Conservation (phyloP, 805 yeast species). For the Brettanomyces bruxellensis region DNA sequence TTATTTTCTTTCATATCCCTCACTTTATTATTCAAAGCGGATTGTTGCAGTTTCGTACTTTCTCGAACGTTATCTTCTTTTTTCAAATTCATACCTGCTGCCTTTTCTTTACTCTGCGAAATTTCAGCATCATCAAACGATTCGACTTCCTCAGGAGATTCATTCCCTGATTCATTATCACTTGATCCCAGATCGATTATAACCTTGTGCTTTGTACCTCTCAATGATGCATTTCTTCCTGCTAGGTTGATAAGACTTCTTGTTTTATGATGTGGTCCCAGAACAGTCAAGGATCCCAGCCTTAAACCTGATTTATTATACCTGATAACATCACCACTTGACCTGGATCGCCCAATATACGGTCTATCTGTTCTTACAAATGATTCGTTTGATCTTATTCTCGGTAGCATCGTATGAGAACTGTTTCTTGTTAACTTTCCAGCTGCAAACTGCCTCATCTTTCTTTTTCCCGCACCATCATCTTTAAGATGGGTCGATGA, state of each 20-base stretch:
- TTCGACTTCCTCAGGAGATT: constrained; percentile 32
- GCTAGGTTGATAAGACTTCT: constrained; percentile 21
- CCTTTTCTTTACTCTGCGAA: too few species aligned
- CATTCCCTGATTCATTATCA: constrained; percentile 7
- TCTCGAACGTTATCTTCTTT: too few species aligned
- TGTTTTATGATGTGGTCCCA: constrained; percentile 8
- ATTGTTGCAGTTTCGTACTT: too few species aligned
- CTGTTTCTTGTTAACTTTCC: constrained; percentile 24
- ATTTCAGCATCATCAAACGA: constrained; percentile 28
- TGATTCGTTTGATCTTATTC: constrained; percentile 22
- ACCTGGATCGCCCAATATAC: constrained; percentile 15
- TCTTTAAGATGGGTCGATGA: neutral
- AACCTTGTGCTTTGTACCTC: constrained; percentile 18
- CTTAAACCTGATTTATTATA: constrained; percentile 8
- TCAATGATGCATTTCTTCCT: constrained; percentile 13
- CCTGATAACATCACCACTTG: constrained; percentile 18
- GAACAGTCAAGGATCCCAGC: constrained; percentile 8
- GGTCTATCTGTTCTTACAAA: constrained; percentile 15
- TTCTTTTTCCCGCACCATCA: constrained; percentile 12
- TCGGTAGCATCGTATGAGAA: constrained; percentile 26
- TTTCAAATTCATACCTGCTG: too few species aligned
- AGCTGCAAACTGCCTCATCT: constrained; percentile 25
- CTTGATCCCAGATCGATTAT: constrained; percentile 15
- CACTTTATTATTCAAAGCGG: too few species aligned
- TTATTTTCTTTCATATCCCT: too few species aligned